A percentile compares a stretch with the other conserved stretches of the same genome.
Conservation (phyloP, 2,329 filamentous ascomycete genomes). For the Aureobasidium sp. region DNA sequence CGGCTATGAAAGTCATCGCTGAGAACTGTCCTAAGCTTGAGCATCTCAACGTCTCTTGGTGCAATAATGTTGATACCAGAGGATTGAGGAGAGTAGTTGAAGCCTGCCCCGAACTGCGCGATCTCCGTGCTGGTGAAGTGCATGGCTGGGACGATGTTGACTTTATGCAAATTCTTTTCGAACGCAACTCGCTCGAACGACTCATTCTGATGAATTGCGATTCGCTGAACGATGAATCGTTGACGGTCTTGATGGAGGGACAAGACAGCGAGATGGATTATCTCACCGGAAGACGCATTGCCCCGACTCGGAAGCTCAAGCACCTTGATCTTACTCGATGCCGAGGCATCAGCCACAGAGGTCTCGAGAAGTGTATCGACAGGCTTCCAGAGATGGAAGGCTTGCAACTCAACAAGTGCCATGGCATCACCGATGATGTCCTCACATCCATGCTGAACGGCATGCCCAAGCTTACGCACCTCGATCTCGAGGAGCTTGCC, state of each 20-base stretch:
- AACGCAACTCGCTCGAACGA: slow-evolving; percentile 72
- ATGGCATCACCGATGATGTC: slow-evolving; percentile 62
- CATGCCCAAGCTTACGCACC: slow-evolving; percentile 66
- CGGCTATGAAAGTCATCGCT: slow-evolving; percentile 77
- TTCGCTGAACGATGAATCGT: slow-evolving; percentile 64
- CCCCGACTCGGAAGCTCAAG: slow-evolving; percentile 67
- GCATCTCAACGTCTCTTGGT: slow-evolving; percentile 86
- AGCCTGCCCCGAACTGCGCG: slow-evolving; percentile 62
- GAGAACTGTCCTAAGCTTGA: slow-evolving; percentile 74
- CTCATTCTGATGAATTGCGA: slow-evolving; percentile 72
- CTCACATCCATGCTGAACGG: slow-evolving; percentile 66
- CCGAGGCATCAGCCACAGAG: slow-evolving; percentile 58
- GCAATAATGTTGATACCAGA: slow-evolving; percentile 69
- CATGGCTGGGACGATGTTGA: slow-evolving; percentile 66
- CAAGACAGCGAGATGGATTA: slow-evolving; percentile 68
- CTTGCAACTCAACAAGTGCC: slow-evolving; percentile 71
- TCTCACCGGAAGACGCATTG: slow-evolving; percentile 65
- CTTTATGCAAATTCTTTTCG: slow-evolving; percentile 66
- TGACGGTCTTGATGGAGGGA: slow-evolving; percentile 69
- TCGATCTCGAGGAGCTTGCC: slow-evolving; percentile 81
- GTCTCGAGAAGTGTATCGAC: slow-evolving; percentile 62
- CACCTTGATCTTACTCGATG: slow-evolving; percentile 83
- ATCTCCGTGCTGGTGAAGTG: slow-evolving; percentile 75
- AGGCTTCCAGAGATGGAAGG: slow-evolving; percentile 73
- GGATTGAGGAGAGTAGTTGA: slow-evolving; percentile 66